Evolutionary conservation across 1,284 basidiomycete species (phyloP), one percentile per base, ranked within the genome.

Genomic region (Vanrija humicola): DNA sequence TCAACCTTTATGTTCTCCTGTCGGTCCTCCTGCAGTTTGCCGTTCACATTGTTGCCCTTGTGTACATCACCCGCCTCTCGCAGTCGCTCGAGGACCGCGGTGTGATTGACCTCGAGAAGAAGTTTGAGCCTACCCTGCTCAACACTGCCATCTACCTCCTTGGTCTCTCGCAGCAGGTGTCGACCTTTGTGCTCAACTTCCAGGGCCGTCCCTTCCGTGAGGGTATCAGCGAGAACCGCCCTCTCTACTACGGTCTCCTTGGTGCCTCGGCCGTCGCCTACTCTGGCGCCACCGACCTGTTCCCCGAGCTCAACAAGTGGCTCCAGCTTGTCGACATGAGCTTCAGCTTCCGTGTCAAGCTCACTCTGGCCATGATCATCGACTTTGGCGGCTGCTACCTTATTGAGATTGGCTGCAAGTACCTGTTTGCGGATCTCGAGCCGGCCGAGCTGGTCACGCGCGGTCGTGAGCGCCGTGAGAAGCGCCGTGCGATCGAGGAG

Each of bases 141-240:
- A 97, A 97, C 79, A 94, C 91, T 5, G 89, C 91, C 48, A 94
- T 97, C 69, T 97, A 94, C 78, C 84, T 97, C 21, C 82, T 97
- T 50, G 88, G 92, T 55, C 81, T 96, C 38, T 93, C 89, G 6
- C 93, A 97, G 73, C 92, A 96, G 73, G 93, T 97, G 2, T 95
- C 93, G 9, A 96, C 93, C 0, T 96, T 97, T 69, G 87, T 91
- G 3, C 91, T 96, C 79, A 97, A 97, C 79, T 97, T 93, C 82
- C 90, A 88, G 82, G 94, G 93, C 8, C 87, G 93, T 40, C 93
- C 94, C 0, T 97, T 96, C 86, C 86, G 93, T 43, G 93, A 97
- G 77, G 90, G 90, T 44, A 95, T 97, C 69, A 82, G 89, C 3
- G 93, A 97, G 77, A 97, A 97, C 75, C 80, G 86, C 14, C 88